Evolutionary conservation across 129 eudicot genomes (phyloP).

Genomic region (Apium graveolens): DNA sequence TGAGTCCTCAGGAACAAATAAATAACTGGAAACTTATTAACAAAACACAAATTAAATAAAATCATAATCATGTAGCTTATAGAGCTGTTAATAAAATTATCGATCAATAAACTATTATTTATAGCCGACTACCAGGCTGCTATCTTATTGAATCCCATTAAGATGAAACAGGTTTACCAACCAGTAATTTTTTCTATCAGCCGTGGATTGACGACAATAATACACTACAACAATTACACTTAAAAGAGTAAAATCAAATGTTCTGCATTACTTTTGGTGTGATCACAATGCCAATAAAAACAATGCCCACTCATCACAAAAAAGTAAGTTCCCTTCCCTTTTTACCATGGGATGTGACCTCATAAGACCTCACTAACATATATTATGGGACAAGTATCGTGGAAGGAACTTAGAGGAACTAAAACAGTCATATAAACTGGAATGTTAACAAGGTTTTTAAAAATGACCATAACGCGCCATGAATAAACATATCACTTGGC

Average conservation of each 20-base stretch:
- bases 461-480: constrained; percentile 30
- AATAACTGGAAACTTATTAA: background rate
- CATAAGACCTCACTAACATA: constrained; percentile 29
- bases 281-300: constrained; percentile 21
- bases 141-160: constrained; percentile 27
- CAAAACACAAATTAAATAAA: background rate
- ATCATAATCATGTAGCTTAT: constrained; percentile 1
- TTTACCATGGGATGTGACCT: constrained; percentile 15
- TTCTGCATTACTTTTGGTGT: constrained; percentile 25
- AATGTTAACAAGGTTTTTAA: constrained; percentile 43
- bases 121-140: constrained; percentile 27
- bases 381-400: constrained; percentile 20
- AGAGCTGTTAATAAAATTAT: background rate
- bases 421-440: constrained; percentile 23
- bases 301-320: constrained; percentile 27
- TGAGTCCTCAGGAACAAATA: background rate
- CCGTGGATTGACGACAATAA: constrained; percentile 30
- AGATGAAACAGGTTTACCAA: constrained; percentile 30
- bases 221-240: constrained; percentile 47
- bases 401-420: constrained; percentile 12
- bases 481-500: constrained; percentile 30
- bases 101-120: constrained; percentile 11
- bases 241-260: constrained; percentile 20
- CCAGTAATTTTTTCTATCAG: constrained; percentile 23
- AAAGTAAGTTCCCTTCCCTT: constrained; percentile 18